Conservation (phyloP, 306 rosid species). For the Mimosa pudica region DNA sequence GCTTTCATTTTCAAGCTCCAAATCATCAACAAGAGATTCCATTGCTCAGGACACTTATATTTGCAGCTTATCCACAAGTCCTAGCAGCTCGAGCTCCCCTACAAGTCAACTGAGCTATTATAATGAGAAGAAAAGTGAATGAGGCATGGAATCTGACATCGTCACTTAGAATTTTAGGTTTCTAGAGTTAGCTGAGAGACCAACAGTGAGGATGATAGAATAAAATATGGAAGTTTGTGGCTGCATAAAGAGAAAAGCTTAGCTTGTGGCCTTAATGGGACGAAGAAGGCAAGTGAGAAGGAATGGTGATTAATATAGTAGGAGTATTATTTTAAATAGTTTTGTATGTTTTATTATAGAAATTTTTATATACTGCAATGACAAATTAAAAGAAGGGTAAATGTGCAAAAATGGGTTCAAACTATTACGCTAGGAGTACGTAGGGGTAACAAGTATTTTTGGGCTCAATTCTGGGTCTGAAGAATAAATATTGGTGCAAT, state of each 20-base stretch:
- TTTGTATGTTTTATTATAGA: neutral
- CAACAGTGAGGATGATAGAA: constrained; percentile 18
- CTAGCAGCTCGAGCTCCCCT: constrained; percentile 22
- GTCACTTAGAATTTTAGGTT: neutral
- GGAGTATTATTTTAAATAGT: constrained; percentile 1
- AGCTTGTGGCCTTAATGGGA: constrained; percentile 38
- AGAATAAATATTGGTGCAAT: too few relatives aligned
- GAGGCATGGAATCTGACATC: constrained; percentile 33
- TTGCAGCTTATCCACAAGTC: neutral
- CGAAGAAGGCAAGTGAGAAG: constrained; percentile 31
- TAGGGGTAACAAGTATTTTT: too few relatives aligned
- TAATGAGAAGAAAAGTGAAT: constrained; percentile 29
- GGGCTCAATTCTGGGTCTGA: too few relatives aligned
- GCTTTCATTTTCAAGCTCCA: constrained; percentile 24
- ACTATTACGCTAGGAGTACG: too few relatives aligned
- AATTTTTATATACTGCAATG: too few relatives aligned
- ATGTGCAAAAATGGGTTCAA: too few relatives aligned
- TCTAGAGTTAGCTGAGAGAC: neutral
- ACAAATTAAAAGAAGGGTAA: too few relatives aligned
- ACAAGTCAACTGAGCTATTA: constrained; percentile 19
- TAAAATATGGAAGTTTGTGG: constrained; percentile 44
- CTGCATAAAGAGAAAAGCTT: constrained; percentile 42
- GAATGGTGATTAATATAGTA: neutral
- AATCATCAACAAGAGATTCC: constrained; percentile 12
- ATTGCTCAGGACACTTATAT: constrained; percentile 6